Base-by-base conservation (phyloP, 2,329 filamentous ascomycete genomes). In the Penicillium sp. region DNA sequence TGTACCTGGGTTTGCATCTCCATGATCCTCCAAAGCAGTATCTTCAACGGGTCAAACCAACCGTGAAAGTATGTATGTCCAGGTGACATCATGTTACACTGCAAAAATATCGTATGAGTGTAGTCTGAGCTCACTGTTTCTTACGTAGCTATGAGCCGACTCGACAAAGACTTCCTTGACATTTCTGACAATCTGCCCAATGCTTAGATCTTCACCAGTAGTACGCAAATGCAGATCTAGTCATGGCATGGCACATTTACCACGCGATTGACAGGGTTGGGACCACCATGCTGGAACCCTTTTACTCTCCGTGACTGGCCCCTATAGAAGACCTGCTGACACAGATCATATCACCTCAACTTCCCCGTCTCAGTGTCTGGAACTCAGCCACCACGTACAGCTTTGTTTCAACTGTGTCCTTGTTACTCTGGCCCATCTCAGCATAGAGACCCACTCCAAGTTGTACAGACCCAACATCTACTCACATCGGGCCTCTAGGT, bases 161-260 rank as follows among this genome's bases (percentile, higher is more conserved):
- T 50, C 41, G 37, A 26, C 27, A n/a, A 49, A 27, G 52, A 27
- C 22, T n/a, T 47, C 31, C 24, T 31, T 44, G 44, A 7, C 44
- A 21, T 26, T 41, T 19, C 41, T 46, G 46, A 44, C 48, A 16
- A 27, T 21, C 9, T 14, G 27, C 11, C 1, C 10, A 10, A 5
- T 4, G 29, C n/a, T 43, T 5, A 43, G 46, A 50, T 46, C 37
- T 14, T 22, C 31, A 35, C 35, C 13, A 14, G 59, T 64, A 22
- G 49, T 48, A 65, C 55, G 26, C 39, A 7, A 35, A 57, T 64
- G 64, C 64, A 66, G 39, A 49, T 47, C 52, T 55, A 55, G 64
- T 66, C 61, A 65, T 26, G 37, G 29, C 21, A 53, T 52, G 22
- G 48, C 7, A 33, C 33, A 35, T 52, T 41, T 21, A 8, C 33